Evolutionary conservation across 306 rosid genomes (phyloP), one percentile per base, ranked within the genome.

Genomic region (Lotus japonicus): DNA sequence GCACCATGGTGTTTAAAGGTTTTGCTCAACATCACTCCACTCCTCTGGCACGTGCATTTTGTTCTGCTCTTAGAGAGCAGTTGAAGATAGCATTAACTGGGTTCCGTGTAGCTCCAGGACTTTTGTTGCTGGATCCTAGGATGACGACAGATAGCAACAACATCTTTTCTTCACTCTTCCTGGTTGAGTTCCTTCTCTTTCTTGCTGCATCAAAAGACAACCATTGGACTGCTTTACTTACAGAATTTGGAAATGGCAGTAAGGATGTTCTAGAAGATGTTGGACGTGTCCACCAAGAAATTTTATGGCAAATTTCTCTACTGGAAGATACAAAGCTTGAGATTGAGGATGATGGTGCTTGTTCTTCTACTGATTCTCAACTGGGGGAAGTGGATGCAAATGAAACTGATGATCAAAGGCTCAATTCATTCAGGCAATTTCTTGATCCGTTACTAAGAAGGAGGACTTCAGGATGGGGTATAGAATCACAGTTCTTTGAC

Each of bases 141-240:
- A 83, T 87, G 81, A 75, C 88, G 6, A 70, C 79, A 21, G 94
- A 92, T 72, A 38, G 36, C 36, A 83, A 77, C 69, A 83, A 52
- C 57, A 67, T 76, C 38, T 89, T 89, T 73, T 77, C 88, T 54
- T 88, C 97, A 28, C 91, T 92, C 46, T 89, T 85, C 78, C 85
- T 89, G 43, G 86, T 89, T 60, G 98, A 92, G 86, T 92, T 92
- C 71, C 97, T 92, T 72, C 80, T 92, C 45, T 89, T 92, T 82
- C 92, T 92, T 79, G 98, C 98, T 70, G 97, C 96, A 46, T 89
- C 98, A 0, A 92, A 92, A 79, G 98, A 92, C 84, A 89, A 88
- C 74, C 95, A 92, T 46, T 92, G 98, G 98, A 82, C 91, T 38
- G 91, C 97, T 10, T 73, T 92, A 85, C 95, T 89, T 28, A 75